Evolutionary conservation across 768 basidiomycete species (phyloP), one percentile per base, ranked within the genome.

Genomic region (Psilocybe subaeruginosa): DNA sequence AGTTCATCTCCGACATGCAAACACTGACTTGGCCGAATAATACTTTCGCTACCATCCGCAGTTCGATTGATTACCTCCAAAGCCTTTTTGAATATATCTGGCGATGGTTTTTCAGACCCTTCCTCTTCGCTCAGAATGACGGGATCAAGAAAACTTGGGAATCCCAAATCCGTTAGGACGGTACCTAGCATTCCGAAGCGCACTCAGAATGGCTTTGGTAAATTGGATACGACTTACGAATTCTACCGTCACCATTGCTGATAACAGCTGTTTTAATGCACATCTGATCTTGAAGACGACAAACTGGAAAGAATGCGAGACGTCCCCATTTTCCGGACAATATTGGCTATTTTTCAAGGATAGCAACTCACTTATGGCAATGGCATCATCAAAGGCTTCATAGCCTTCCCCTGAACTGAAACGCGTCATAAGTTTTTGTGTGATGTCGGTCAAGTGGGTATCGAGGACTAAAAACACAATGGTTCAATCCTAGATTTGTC

Each of bases 1-100:
- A 91, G 69, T 63, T 93, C 91, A 69, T 94, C 92, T 0, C 92
- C 92, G 43, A 93, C 82, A 64, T 94, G 92, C 17, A 93, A 68
- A 37, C 81, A 82, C 66, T 89, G 78, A 29, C 70, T 66, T 1
- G 76, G 68, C 8, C 59, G 56, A 23, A 85, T 76, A 14, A 64
- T 62, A 12, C 60, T 56, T 23, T 68, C 50, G 31, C 56, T 41
- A 1, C 69, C 65, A 12, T 68, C 51, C 7, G 56, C 50, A 11
- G 63, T 59, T 43, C 53, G 53, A 53, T 74, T 73, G 37, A 77
- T 74, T 0, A 74, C 66, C 9, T 73, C 65, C 70, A 84, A 67
- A 4, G 81, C 79, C 3, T 78, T 78, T 37, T 68, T 62, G 72
- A 90, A 94, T 47, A 93, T 86, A 53, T 82, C 76, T 14, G 66